These are phyloP conservation scores for Camelina neglecta DNA, from an alignment of 345 rosid species.

Conservation along the genomic window DNA sequence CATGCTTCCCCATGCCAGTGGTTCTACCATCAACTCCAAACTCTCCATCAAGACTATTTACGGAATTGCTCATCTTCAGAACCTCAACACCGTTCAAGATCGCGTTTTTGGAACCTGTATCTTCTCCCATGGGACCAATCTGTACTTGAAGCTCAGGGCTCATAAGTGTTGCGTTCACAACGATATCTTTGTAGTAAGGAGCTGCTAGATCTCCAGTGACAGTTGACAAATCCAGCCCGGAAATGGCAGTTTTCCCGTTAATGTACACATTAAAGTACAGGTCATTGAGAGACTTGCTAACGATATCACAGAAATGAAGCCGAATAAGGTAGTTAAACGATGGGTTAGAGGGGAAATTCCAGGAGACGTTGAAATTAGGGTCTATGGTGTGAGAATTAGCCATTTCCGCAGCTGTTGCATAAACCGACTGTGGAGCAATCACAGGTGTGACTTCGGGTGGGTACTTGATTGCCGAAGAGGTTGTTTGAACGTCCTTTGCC, in stretches of 20 bases:
- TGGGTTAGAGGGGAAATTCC: conserved; percentile 65
- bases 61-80: conserved; percentile 75
- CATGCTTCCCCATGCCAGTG: conserved; percentile 41
- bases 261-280: conserved; percentile 76
- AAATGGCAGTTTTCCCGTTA: conserved; percentile 64
- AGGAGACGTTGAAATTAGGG: conserved; percentile 68
- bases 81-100: conserved; percentile 77
- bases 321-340: conserved; percentile 63
- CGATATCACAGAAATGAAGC: conserved; percentile 81
- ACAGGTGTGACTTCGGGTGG: conserved; percentile 55
- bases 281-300: conserved; percentile 71
- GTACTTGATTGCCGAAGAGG: conserved; percentile 57
- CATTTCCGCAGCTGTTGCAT: conserved; percentile 69
- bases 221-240: conserved; percentile 70
- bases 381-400: conserved; percentile 49
- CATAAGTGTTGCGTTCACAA: conserved; percentile 61
- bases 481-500: conserved; percentile 45
- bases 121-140: conserved; percentile 66
- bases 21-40: conserved; percentile 68
- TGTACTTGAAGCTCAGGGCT: conserved; percentile 54
- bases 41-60: conserved; percentile 75
- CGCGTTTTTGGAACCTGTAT: conserved; percentile 59
- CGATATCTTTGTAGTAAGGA: conserved; percentile 75
- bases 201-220: conserved; percentile 49
- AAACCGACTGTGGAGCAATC: conserved; percentile 70